Percentiles rank a stretch among this genome's conserved stretches.
Conservation (phyloP, 768 basidiomycete species). For the Tulasnella sp. region DNA sequence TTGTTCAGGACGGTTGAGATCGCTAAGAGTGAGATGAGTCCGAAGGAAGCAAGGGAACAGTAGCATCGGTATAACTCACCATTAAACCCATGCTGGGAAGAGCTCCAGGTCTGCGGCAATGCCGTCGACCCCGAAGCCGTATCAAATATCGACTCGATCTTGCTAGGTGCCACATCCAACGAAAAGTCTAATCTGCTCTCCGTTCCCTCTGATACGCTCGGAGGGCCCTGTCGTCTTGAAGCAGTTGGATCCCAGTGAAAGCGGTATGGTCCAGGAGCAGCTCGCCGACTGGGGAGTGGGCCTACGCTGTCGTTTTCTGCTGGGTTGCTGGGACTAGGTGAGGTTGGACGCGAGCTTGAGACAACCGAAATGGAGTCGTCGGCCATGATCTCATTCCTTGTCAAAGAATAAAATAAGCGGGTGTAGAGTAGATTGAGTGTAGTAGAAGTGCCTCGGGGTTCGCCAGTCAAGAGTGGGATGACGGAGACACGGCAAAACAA, state of each 20-base stretch:
- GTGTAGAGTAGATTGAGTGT: not conserved
- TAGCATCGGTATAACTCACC: slow-evolving; percentile 40
- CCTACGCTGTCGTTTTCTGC: slow-evolving; percentile 10
- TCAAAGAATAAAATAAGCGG: not conserved
- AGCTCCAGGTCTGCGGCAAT: slow-evolving; percentile 23
- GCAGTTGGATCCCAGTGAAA: slow-evolving; percentile 21
- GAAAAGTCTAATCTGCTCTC: slow-evolving; percentile 13
- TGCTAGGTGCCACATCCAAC: not conserved
- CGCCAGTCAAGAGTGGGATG: slow-evolving; percentile 10
- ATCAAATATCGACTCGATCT: slow-evolving; percentile 15
- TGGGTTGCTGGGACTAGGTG: slow-evolving; percentile 9
- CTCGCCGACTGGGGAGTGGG: not conserved
- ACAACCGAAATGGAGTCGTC: slow-evolving; percentile 12
- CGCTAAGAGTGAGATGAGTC: slow-evolving; percentile 41
- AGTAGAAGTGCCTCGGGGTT: not conserved
- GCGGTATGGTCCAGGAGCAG: slow-evolving; percentile 20
- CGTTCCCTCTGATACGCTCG: slow-evolving; percentile 22
- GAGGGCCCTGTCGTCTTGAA: slow-evolving; percentile 7
- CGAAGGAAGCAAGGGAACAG: not conserved
- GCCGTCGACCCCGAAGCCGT: slow-evolving; percentile 13
- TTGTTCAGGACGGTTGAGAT: slow-evolving; percentile 92
- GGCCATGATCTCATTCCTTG: not conserved
- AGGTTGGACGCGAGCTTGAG: slow-evolving; percentile 15
- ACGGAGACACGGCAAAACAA: not conserved
- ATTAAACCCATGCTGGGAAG: slow-evolving; percentile 67